These are phyloP conservation scores for Gossypium australe DNA, from an alignment of 345 rosid genomes.

Conservation along the genomic window DNA sequence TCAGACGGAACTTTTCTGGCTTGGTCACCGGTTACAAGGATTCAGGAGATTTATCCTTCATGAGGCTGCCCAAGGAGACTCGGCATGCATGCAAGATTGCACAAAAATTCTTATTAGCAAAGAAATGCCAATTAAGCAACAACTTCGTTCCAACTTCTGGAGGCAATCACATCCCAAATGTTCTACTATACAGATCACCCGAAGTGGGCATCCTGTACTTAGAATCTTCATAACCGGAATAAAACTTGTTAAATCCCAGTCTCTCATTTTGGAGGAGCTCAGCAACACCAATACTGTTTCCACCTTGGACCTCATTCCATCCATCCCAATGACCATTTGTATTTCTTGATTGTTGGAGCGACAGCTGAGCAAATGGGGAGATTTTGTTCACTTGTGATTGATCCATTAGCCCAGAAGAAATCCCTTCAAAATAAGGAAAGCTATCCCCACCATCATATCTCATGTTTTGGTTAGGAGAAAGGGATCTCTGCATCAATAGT, in stretches of 20 bases:
- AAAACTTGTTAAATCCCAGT: constrained; percentile 51
- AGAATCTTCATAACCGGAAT: constrained; percentile 60
- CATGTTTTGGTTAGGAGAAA: constrained; percentile 46
- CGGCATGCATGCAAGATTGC: background rate
- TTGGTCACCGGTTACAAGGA: no score
- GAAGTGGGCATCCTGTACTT: constrained; percentile 58
- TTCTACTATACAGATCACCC: constrained; percentile 59
- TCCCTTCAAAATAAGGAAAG: constrained; percentile 50
- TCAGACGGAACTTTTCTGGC: no score
- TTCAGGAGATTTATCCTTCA: background rate
- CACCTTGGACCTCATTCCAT: constrained; percentile 64
- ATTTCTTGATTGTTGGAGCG: constrained; percentile 58
- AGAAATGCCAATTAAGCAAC: constrained; percentile 20
- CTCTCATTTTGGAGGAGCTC: constrained; percentile 72
- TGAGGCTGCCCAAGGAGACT: background rate
- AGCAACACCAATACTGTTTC: constrained; percentile 47
- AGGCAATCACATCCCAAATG: constrained; percentile 58
- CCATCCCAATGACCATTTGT: constrained; percentile 75
- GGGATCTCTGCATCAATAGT: constrained; percentile 60
- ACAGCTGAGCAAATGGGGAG: constrained; percentile 42
- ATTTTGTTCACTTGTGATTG: constrained; percentile 49
- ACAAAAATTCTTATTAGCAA: background rate
- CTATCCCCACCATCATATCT: constrained; percentile 50
- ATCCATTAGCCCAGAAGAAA: constrained; percentile 55
- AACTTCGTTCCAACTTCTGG: background rate